Evolutionary conservation across 2,329 filamentous ascomycete species (phyloP), one percentile per base, ranked within the genome.

Genomic region (Neonectria ditissima): DNA sequence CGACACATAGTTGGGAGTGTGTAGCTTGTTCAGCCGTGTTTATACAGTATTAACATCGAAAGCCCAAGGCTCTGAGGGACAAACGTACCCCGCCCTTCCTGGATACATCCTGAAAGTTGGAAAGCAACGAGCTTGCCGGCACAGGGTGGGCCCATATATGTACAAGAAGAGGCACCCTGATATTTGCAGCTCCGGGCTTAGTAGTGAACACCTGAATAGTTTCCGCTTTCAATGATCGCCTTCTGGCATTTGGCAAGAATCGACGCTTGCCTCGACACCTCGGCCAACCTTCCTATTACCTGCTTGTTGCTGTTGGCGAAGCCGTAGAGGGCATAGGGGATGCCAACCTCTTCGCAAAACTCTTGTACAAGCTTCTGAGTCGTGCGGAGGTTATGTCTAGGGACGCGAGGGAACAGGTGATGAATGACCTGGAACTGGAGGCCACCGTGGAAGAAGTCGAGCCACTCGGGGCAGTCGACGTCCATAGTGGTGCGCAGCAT

Each of bases 401-500:
- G 94, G 65, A 97, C 89, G 11, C 93, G 87, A 2, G 93, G 93
- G 75, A 90, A 97, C 22, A 97, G 81, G 75, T 97, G 93, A 75
- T 97, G 93, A 55, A 97, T 90, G 8, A 91, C 93, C 78, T 97
- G 93, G 78, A 97, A 97, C 77, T 97, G 94, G 65, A 97, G 81
- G 4, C 93, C 94, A 22, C 93, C 93, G 71, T 97, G 93, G 78
- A 97, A 87, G 75, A 94, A 97, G 75, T 97, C 93, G 13, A 97
- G 83, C 93, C 94, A 97, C 13, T 86, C 83, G 1, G 93, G 92
- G 74, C 93, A 97, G 75, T 96, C 93, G 22, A 97, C 89, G 68
- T 97, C 93, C 93, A 97, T 97, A 13, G 94, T 97, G 1, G 94
- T 97, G 69, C 94, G 90, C 48, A 97, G 84, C 91, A 97, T 96